A percentile compares a stretch with the other conserved stretches of the same genome.
phyloP scores from a whole-genome alignment of 2,329 filamentous ascomycete species.

The Pleoardoris graminearum region DNA sequence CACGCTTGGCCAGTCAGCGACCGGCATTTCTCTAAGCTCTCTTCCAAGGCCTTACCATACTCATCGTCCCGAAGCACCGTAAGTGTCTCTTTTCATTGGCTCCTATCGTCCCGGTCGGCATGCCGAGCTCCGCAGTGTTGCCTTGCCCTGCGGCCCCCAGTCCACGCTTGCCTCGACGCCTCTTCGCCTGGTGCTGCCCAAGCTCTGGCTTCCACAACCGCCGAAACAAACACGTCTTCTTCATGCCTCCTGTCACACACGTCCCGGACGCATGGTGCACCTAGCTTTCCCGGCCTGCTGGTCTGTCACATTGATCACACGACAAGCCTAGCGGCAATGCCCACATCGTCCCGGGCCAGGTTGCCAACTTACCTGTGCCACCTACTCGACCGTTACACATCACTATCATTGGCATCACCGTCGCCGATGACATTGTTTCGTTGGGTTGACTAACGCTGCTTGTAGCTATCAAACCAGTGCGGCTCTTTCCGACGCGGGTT shows the following conservation, averaged over 20 bases:
- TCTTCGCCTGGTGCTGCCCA: slow-evolving; percentile 43
- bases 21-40: slow-evolving; percentile 53
- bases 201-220: slow-evolving; percentile 41
- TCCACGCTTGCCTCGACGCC: slow-evolving; percentile 38
- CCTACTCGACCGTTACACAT: slow-evolving; percentile 45
- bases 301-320: slow-evolving; percentile 52
- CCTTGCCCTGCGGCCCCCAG: slow-evolving; percentile 42
- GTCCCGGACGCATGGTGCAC: slow-evolving; percentile 44
- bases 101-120: slow-evolving; percentile 34
- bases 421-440: slow-evolving; percentile 34
- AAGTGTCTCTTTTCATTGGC: slow-evolving; percentile 48
- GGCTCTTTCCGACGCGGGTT: slow-evolving; percentile 60
- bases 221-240: slow-evolving; percentile 48
- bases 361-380: slow-evolving; percentile 47
- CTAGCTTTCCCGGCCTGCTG: slow-evolving; percentile 42
- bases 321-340: slow-evolving; percentile 46
- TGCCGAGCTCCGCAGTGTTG: slow-evolving; percentile 41
- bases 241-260: slow-evolving; percentile 43
- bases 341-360: slow-evolving; percentile 40
- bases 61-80: slow-evolving; percentile 59
- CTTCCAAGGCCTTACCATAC: slow-evolving; percentile 55
- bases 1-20: slow-evolving; percentile 51
- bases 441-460: slow-evolving; percentile 39
- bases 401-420: slow-evolving; percentile 40
- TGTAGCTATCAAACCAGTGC: slow-evolving; percentile 56